Conservation (phyloP, 371 early-diverging fungal genomes). For the Rhizopus stolonifer region DNA sequence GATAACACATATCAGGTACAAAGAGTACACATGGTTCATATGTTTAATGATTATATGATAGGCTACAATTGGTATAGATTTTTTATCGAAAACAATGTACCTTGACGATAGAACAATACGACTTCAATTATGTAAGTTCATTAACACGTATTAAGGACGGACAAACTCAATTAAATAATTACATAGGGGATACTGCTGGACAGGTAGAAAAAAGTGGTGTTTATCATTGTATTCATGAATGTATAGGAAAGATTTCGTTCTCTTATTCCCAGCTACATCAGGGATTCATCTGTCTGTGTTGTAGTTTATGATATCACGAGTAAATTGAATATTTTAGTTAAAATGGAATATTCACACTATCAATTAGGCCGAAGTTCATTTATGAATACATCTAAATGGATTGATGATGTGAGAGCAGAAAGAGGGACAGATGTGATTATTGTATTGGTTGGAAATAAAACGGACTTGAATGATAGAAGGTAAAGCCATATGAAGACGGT, state of each 20-base stretch:
- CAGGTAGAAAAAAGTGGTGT: conserved; percentile 72
- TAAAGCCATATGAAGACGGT: conserved; percentile 20
- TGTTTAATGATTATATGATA: conserved; percentile 22
- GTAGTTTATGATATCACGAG: conserved; percentile 75
- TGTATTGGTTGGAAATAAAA: conserved; percentile 99
- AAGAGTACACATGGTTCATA: not conserved
- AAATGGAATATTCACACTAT: not conserved
- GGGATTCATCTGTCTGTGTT: conserved; percentile 98
- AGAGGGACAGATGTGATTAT: conserved; percentile 97
- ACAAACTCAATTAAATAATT: not conserved
- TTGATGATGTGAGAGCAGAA: conserved; percentile 96
- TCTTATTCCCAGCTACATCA: conserved; percentile 97
- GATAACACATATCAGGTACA: conserved; percentile 93
- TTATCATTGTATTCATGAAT: not conserved
- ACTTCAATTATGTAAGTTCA: conserved; percentile 88
- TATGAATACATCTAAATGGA: conserved; percentile 96
- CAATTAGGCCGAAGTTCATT: conserved; percentile 85
- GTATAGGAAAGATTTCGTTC: conserved; percentile 89
- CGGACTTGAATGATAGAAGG: conserved; percentile 93
- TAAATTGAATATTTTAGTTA: conserved; percentile 1
- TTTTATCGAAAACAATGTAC: conserved; percentile 98
- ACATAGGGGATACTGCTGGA: conserved; percentile 95
- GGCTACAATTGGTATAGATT: conserved; percentile 99
- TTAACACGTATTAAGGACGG: not conserved
- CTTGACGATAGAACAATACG: conserved; percentile 96